Base-by-base conservation (phyloP, 257 asterid genomes). In the Henckelia pumila region DNA sequence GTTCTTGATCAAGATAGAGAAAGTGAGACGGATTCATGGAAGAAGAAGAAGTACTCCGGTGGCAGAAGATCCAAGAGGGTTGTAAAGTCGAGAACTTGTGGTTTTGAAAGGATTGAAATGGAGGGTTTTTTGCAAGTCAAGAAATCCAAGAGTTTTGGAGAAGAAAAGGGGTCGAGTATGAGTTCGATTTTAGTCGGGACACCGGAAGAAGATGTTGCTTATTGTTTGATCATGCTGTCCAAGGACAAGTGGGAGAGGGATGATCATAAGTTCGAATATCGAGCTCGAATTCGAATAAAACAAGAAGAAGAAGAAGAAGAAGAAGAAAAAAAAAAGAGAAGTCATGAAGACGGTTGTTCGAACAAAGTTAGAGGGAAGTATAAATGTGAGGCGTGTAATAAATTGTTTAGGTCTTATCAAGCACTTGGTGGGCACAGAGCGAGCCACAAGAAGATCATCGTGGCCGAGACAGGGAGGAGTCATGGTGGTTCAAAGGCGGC, bases 361-460 rank as follows among this genome's bases (percentile, higher is more conserved):
- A 68, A 7, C 66, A 79, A 79, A 69, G 73, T 64, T 1, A 71
- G 86, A 67, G 91, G 92, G 1, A 86, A 81, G 71, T 89, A 87
- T 49, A 86, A 77, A 69, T 92, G 98, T 52, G 96, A 87, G 61
- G 87, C 82, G 14, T 92, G 98, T 59, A 73, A 85, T 63, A 89
- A 78, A 74, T 61, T 76, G 9, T 92, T 92, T 19, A 77, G 81
- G 71, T 92, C 98, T 6, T 92, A 92, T 73, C 98, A 92, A 61
- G 98, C 98, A 4, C 81, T 92, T 16, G 98, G 98, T 17, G 98
- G 98, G 8, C 98, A 92, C 74, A 78, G 96, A 75, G 94, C 98
- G 9, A 92, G 95, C 81, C 98, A 92, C 87, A 87, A 80, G 80
- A 89, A 88, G 81, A 58, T 74, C 10, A 58, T 74, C 10, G 21